These are phyloP conservation scores for Talaromyces sp. DNA, from an alignment of 2,329 filamentous ascomycete species.

Conservation along the genomic window DNA sequence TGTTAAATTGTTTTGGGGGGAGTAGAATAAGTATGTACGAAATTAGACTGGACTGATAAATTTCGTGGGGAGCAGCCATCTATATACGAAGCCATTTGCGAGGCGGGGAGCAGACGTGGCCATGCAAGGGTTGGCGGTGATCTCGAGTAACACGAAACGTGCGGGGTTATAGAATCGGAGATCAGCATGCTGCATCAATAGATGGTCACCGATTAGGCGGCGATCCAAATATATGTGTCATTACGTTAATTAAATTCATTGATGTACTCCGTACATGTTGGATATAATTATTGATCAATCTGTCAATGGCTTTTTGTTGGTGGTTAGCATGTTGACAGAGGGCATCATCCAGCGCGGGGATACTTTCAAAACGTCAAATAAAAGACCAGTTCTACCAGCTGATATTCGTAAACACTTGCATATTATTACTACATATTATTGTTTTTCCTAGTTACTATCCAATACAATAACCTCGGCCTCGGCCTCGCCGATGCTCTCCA, in stretches of 20 bases:
- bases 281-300: too few species aligned
- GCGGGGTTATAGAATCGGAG: neutral
- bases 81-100: neutral
- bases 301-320: too few species aligned
- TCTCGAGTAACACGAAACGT: neutral
- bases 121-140: neutral
- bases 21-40: neutral
- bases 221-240: neutral
- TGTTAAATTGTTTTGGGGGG: neutral
- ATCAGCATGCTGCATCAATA: neutral
- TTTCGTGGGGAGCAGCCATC: neutral
- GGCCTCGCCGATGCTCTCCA: slow-evolving; percentile 64
- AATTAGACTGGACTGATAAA: neutral
- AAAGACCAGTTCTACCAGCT: neutral
- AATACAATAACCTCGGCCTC: slow-evolving; percentile 67
- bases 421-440: too few species aligned
- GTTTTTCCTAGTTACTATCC: slow-evolving; percentile 51
- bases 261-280: too few species aligned
- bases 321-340: neutral
- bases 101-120: neutral
- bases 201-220: neutral
- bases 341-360: neutral
- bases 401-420: neutral
- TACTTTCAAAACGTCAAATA: neutral
- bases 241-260: neutral